phyloP scores from a whole-genome alignment of 192 early-diverging fungal species.

The Gamsiella multidivaricata region DNA sequence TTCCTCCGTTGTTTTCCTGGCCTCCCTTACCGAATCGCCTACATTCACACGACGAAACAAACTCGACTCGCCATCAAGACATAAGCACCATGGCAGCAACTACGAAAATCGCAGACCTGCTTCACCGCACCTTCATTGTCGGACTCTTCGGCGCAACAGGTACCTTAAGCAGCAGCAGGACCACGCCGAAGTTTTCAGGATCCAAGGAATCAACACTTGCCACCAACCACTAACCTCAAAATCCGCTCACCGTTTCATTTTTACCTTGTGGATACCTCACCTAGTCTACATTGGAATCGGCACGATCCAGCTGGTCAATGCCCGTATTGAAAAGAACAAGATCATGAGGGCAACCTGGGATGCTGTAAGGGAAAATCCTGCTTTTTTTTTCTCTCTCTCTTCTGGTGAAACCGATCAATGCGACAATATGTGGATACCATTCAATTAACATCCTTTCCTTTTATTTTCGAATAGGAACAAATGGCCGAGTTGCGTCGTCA shows the following conservation, averaged over 20 bases:
- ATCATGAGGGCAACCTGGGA: constrained; percentile 50
- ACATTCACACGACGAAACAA: not conserved
- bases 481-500: constrained; percentile 46
- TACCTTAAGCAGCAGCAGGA: not conserved
- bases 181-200: not conserved
- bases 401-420: no score
- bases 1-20: no score
- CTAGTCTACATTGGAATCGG: constrained; percentile 52
- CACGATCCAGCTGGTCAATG: constrained; percentile 49
- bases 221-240: no score
- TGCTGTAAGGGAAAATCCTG: constrained; percentile 42
- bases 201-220: not conserved
- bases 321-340: constrained; percentile 54
- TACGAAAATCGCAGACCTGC: constrained; percentile 46
- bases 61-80: not conserved
- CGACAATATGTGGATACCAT: no score
- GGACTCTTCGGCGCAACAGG: constrained; percentile 50
- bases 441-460: no score
- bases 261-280: not conserved
- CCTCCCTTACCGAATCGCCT: no score
- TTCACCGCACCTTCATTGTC: constrained; percentile 42
- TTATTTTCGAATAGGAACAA: constrained; percentile 33
- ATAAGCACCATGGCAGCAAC: constrained; percentile 24
- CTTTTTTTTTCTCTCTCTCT: no score
- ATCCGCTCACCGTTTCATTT: not conserved